A percentile compares a stretch with the other conserved stretches of the same genome.
These are phyloP conservation scores for Apophysomyces variabilis DNA, from an alignment of 371 early-diverging fungal genomes.

Conservation along the genomic window DNA sequence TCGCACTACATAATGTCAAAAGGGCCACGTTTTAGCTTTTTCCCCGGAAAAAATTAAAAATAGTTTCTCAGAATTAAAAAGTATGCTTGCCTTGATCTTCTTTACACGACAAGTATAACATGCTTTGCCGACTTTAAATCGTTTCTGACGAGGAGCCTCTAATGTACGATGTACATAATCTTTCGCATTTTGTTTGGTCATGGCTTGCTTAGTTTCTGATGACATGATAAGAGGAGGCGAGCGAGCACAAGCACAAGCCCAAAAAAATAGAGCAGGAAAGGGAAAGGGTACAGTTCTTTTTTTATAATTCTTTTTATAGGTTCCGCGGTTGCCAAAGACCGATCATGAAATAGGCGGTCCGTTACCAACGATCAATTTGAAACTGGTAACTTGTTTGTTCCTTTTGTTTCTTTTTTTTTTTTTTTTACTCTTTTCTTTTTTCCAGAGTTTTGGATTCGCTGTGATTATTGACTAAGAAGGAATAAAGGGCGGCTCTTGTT, in stretches of 20 bases:
- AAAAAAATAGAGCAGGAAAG: background rate
- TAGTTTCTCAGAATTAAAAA: too few species aligned
- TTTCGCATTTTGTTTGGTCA: background rate
- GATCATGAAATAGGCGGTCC: background rate
- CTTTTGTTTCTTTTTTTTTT: too few species aligned
- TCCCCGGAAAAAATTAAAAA: too few species aligned
- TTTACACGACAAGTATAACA: slow-evolving; percentile 55
- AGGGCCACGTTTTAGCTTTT: background rate
- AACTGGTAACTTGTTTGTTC: background rate
- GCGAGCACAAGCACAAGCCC: too few species aligned
- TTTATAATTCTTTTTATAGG: slow-evolving; percentile 4
- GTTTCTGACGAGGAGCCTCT: slow-evolving; percentile 30
- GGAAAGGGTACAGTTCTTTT: background rate
- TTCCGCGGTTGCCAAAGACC: background rate
- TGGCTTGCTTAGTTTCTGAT: slow-evolving; percentile 1
- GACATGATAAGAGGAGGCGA: background rate
- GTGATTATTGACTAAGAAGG: too few species aligned
- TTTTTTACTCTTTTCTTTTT: too few species aligned
- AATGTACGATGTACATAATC: background rate
- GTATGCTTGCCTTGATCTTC: slow-evolving; percentile 50
- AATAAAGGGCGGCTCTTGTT: too few species aligned
- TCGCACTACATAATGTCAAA: background rate
- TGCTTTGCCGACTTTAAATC: slow-evolving; percentile 50
- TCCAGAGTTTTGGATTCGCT: too few species aligned
- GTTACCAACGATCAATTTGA: background rate